Evolutionary conservation across 768 basidiomycete genomes (phyloP), one percentile per base, ranked within the genome.

Genomic region (Amanita rimosa): DNA sequence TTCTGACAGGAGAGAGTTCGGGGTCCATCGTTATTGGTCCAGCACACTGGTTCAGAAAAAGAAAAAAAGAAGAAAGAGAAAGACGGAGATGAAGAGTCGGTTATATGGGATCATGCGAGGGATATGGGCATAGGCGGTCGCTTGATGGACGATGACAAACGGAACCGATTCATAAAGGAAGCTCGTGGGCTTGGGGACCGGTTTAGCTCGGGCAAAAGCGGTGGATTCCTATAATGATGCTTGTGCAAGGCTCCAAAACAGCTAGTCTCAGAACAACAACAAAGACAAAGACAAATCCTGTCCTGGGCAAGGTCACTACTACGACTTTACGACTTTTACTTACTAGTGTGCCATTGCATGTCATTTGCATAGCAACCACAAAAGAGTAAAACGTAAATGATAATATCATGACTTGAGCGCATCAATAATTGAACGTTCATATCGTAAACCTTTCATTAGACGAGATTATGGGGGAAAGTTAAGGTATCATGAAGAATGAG

Each of bases 111-210:
- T 56, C 91, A 89, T 58, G 70, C 79, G 31, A 73, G 92, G 24
- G 91, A 95, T 63, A 96, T 99, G 93, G 76, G 75, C 2, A 57
- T 95, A 3, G 82, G 83, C 1, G 94, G 95, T 11, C 70, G 88
- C 44, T 69, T 96, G 26, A 86, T 99, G 88, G 92, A 90, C 58
- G 94, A 96, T 52, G 74, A 71, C 39, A 82, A 87, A 60, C 73
- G 95, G 53, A 72, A 76, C 48, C 81, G 80, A 58, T 71, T 90
- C 62, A 72, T 98, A 58, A 76, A 73, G 49, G 93, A 97, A 54
- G 84, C 92, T 9, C 80, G 77, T 53, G 80, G 82, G 5, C 69
- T 97, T 13, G 81, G 85, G 27, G 88, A 90, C 58, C 70, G 91
- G 46, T 97, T 97, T 60, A 88, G 88, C 13, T 67, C 74, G 37